These are phyloP conservation scores for Pseudozyma flocculosa DNA, from an alignment of 1,284 basidiomycete species.

Conservation along the genomic window DNA sequence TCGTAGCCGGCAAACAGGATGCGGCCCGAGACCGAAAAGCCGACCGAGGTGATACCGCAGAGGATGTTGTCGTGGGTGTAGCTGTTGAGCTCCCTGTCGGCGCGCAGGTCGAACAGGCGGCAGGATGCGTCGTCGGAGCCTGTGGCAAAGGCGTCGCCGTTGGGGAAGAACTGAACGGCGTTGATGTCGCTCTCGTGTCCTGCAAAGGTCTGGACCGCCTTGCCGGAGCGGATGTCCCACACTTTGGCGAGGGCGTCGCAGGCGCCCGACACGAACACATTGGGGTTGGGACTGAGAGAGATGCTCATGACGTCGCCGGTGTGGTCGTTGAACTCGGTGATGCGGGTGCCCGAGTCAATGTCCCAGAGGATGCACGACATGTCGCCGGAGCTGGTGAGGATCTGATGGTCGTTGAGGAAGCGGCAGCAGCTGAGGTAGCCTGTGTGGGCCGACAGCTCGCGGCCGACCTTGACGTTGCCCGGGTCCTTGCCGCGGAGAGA, in stretches of 20 bases:
- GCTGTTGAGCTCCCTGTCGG: slow-evolving; percentile 91
- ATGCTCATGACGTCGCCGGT: slow-evolving; percentile 95
- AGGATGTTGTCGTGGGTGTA: slow-evolving; percentile 98
- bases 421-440: slow-evolving; percentile 97
- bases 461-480: slow-evolving; percentile 63
- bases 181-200: slow-evolving; percentile 99
- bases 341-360: slow-evolving; percentile 90
- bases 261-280: slow-evolving; percentile 95
- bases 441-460: slow-evolving; percentile 92
- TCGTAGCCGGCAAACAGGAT: slow-evolving; percentile 98
- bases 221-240: slow-evolving; percentile 96
- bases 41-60: slow-evolving; percentile 96
- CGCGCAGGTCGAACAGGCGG: slow-evolving; percentile 94
- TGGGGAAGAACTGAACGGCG: slow-evolving; percentile 99
- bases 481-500: slow-evolving; percentile 67
- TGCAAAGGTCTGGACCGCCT: slow-evolving; percentile 96
- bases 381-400: slow-evolving; percentile 93
- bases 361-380: slow-evolving; percentile 99
- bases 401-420: slow-evolving; percentile 97
- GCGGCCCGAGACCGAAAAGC: slow-evolving; percentile 93
- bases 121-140: slow-evolving; percentile 99
- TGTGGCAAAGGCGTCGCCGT: slow-evolving; percentile 96
- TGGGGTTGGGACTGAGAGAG: slow-evolving; percentile 89
- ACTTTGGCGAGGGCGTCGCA: slow-evolving; percentile 97
- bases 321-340: slow-evolving; percentile 97